These are phyloP conservation scores for Priceomyces melissophilus DNA, from an alignment of 805 yeast genomes.

Conservation along the genomic window DNA sequence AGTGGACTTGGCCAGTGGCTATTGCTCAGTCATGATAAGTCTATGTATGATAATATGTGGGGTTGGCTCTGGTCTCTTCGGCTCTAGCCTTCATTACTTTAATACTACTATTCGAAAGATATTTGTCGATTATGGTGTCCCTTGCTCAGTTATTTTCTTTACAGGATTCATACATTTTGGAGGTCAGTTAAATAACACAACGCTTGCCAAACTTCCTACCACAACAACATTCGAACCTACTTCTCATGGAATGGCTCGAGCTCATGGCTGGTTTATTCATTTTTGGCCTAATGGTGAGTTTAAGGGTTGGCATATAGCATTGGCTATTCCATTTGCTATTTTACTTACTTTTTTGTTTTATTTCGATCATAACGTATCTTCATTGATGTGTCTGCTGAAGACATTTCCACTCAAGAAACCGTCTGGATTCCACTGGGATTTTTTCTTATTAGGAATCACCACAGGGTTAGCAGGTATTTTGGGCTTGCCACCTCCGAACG, in stretches of 20 bases:
- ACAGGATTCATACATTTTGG: conserved; percentile 94
- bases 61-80: conserved; percentile 53
- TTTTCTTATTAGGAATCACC: conserved; percentile 74
- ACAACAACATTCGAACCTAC: conserved; percentile 78
- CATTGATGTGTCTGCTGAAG: conserved; percentile 85
- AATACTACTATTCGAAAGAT: conserved; percentile 60
- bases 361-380: conserved; percentile 93
- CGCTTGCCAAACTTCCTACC: conserved; percentile 63
- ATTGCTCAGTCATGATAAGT: conserved; percentile 70
- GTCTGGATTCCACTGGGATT: conserved; percentile 90
- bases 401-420: conserved; percentile 83
- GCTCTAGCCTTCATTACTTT: conserved; percentile 60
- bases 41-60: conserved; percentile 78
- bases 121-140: conserved; percentile 83
- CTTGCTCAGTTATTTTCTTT: conserved; percentile 79
- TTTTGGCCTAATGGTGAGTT: conserved; percentile 62
- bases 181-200: conserved; percentile 57
- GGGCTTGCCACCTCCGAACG: conserved; percentile 96
- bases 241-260: conserved; percentile 25
- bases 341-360: conserved; percentile 81
- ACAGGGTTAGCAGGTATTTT: conserved; percentile 84
- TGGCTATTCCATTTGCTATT: conserved; percentile 91
- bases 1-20: conserved; percentile 49
- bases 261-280: conserved; percentile 72
- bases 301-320: conserved; percentile 69